Evolutionary conservation across 495 filamentous ascomycete species (phyloP).

Genomic region (Neurospora sp.): DNA sequence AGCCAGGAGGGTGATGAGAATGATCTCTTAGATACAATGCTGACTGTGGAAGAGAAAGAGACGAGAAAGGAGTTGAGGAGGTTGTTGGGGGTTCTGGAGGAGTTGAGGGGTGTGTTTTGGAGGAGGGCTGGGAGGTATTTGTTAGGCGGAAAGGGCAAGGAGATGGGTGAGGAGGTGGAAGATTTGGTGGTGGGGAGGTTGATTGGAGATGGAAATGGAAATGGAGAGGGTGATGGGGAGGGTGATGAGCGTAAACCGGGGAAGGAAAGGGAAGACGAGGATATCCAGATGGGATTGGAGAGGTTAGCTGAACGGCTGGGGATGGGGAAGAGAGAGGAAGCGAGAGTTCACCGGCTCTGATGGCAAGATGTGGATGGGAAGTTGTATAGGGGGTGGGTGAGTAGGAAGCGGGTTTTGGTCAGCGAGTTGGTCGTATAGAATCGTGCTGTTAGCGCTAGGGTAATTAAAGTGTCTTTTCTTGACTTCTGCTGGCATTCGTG

Average conservation of each 20-base stretch:
- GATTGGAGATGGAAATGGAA: no score
- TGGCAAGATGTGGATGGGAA: neutral
- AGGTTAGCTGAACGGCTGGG: neutral
- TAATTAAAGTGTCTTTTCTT: no score
- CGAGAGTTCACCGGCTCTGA: neutral
- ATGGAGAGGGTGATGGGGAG: no score
- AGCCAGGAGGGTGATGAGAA: no score
- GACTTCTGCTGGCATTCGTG: no score
- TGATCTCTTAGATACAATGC: no score
- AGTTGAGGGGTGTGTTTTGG: neutral
- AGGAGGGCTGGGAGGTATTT: neutral
- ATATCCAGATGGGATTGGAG: neutral
- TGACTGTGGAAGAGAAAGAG: neutral
- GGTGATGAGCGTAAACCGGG: neutral
- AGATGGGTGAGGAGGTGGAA: neutral
- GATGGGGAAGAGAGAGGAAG: neutral
- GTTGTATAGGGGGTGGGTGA: neutral
- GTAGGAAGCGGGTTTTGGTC: no score
- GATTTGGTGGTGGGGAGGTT: neutral
- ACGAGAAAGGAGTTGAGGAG: neutral
- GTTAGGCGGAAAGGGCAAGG: neutral
- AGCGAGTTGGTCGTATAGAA: no score
- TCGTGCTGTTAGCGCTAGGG: no score
- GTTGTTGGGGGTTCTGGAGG: neutral
- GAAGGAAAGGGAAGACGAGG: neutral